Percentiles rank a stretch among this genome's conserved stretches.
phyloP scores from a whole-genome alignment of 1,139 yeast species.

The Hanseniaspora uvarum region DNA sequence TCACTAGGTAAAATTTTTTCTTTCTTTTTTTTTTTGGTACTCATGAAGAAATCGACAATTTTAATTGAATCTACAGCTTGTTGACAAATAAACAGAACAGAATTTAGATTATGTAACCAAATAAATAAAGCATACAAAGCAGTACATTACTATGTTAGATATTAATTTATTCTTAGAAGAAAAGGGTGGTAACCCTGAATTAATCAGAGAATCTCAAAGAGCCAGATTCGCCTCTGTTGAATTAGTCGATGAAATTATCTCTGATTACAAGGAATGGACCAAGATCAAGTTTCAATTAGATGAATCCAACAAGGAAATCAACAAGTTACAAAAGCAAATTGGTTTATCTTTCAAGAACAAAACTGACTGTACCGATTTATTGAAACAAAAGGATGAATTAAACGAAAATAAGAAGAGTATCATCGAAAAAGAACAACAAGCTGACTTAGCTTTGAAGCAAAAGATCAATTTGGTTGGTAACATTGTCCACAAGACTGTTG shows the following conservation, averaged over 20 bases:
- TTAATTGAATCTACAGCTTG: too few species aligned
- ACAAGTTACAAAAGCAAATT: conserved; percentile 82
- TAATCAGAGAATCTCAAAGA: conserved; percentile 74
- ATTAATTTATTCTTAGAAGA: conserved; percentile 83
- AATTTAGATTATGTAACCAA: too few species aligned
- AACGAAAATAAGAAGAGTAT: conserved; percentile 59
- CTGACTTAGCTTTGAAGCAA: conserved; percentile 60
- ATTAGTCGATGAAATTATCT: conserved; percentile 86
- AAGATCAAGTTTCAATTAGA: conserved; percentile 85
- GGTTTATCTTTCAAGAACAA: conserved; percentile 87
- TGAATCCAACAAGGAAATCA: conserved; percentile 74
- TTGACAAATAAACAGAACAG: too few species aligned
- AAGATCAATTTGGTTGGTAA: conserved; percentile 90
- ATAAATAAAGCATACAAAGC: background rate
- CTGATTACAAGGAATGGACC: conserved; percentile 87
- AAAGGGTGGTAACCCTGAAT: conserved; percentile 92
- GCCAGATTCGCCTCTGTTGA: conserved; percentile 95
- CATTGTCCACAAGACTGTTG: conserved; percentile 84
- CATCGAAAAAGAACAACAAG: conserved; percentile 60
- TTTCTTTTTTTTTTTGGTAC: background rate
- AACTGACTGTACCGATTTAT: conserved; percentile 80
- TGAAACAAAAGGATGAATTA: conserved; percentile 68
- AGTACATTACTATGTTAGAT: conserved; percentile 58
- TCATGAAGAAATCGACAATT: background rate
- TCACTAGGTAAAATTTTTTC: background rate